Base-by-base conservation (phyloP, 2,329 filamentous ascomycete species). In the Neonectria coccinea region DNA sequence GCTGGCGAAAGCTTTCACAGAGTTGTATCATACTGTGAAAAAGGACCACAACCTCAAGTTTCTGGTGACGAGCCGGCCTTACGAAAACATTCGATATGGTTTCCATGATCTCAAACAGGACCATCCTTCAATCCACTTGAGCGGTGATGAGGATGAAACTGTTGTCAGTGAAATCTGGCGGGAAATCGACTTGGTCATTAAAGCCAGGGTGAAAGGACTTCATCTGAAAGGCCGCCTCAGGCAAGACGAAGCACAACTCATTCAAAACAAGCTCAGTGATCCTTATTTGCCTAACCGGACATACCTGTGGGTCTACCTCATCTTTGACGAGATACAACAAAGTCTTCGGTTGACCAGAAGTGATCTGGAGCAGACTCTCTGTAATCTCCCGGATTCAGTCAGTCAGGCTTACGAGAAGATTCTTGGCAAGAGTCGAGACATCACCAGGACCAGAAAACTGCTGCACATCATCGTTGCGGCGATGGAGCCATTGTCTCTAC, bases 1-100 rank as follows among this genome's bases (percentile, higher is more conserved):
- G 6, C 59, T 81, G 7, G 64, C 68, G 2, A 8, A 72, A 3
- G 69, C 65, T 2, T 48, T 82, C 16, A 54, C 59, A 4, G 51
- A 70, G 8, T 59, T 76, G 14, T 79, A 78, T 51, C 50, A 14
- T 2, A 12, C 47, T 9, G 6, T 20, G 0, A 42, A 44, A 5
- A 20, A 41, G 7, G 62, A 39, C 4, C 51, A 45, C 3, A 70
- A 67, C n/a, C 36, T 81, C 6, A 82, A 80, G 55, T 78, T 82
- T 53, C 71, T 83, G 5, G n/a, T 76, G 4, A 79, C 76, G 0
- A 78, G 76, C 56, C 74, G 77, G 5, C 74, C 76, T 1, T 77
- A 78, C 55, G 25, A 59, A 1, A 41, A 72, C 0, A 77, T 79
- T 25, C 10, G 48, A 14, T 22, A 20, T 16, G 56, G 11, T n/a